Conservation (phyloP, 2,329 filamentous ascomycete species). For the Arthrocladium fulminans region DNA sequence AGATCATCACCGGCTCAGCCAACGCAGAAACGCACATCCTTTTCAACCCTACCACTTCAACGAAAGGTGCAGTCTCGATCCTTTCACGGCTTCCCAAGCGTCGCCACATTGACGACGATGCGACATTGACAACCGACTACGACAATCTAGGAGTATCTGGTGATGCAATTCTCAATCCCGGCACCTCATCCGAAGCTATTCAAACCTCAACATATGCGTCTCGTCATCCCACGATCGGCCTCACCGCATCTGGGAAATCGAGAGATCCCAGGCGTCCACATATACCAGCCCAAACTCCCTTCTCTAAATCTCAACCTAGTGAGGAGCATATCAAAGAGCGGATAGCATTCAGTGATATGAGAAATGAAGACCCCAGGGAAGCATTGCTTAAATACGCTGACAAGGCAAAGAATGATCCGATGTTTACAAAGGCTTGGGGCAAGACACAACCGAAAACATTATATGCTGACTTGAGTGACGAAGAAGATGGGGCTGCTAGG, state of each 20-base stretch:
- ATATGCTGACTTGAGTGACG: constrained; percentile 81
- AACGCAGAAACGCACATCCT: constrained; percentile 84
- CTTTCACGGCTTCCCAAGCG: constrained; percentile 92
- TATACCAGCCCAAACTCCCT: constrained; percentile 75
- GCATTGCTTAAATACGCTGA: constrained; percentile 92
- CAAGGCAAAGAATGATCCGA: constrained; percentile 80
- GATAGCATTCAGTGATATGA: constrained; percentile 83
- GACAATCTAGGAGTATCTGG: constrained; percentile 65
- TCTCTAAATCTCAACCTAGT: constrained; percentile 82
- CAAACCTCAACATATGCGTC: constrained; percentile 49
- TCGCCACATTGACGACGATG: constrained; percentile 89
- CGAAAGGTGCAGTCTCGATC: constrained; percentile 71
- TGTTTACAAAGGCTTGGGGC: constrained; percentile 92
- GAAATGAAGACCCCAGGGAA: constrained; percentile 92
- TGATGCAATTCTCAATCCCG: constrained; percentile 65
- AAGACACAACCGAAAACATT: constrained; percentile 85
- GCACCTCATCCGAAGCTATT: constrained; percentile 16
- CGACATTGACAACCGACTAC: constrained; percentile 75
- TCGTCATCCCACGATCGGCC: constrained; percentile 60
- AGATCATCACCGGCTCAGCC: constrained; percentile 87
- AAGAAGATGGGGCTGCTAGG: constrained; percentile 53
- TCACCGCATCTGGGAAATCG: constrained; percentile 68
- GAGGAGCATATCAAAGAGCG: constrained; percentile 79
- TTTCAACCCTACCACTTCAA: constrained; percentile 78
- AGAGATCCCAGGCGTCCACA: constrained; percentile 78